Conservation (phyloP, 306 rosid genomes). For the Crataegus laevigata region DNA sequence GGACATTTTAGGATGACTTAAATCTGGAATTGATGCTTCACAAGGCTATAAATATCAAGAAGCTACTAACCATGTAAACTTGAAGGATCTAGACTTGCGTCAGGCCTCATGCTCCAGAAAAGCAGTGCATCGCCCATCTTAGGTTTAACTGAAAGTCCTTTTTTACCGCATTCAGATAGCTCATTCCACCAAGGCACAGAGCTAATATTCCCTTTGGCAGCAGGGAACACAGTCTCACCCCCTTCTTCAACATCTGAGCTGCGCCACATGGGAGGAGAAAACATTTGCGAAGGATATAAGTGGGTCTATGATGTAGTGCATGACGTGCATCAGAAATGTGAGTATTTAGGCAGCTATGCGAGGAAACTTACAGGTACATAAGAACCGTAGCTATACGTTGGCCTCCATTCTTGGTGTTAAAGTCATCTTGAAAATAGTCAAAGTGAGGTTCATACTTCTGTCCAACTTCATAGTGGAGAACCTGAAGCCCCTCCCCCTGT, state of each 20-base stretch:
- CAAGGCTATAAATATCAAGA: not conserved
- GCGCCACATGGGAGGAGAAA: constrained; percentile 24
- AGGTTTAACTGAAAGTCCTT: constrained; percentile 90
- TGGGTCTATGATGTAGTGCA: constrained; percentile 4
- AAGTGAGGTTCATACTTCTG: constrained; percentile 97
- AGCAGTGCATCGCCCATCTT: constrained; percentile 94
- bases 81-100: constrained; percentile 78
- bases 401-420: constrained; percentile 84
- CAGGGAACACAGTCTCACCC: constrained; percentile 98
- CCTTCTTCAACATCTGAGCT: constrained; percentile 99
- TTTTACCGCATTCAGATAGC: constrained; percentile 87
- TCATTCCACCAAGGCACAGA: constrained; percentile 97
- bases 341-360: constrained; percentile 2
- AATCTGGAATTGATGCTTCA: not conserved
- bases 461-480: constrained; percentile 97
- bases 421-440: constrained; percentile 89
- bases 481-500: constrained; percentile 97
- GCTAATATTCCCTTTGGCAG: constrained; percentile 86
- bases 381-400: constrained; percentile 94
- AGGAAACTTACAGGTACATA: constrained; percentile 88
- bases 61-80: constrained; percentile 84
- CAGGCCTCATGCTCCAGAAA: constrained; percentile 99
- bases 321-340: constrained; percentile 5
- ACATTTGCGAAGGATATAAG: constrained; percentile 5
- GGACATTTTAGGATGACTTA: constrained; percentile 1